phyloP scores from a whole-genome alignment of 2,329 filamentous ascomycete genomes.

The Calycina herbarum region DNA sequence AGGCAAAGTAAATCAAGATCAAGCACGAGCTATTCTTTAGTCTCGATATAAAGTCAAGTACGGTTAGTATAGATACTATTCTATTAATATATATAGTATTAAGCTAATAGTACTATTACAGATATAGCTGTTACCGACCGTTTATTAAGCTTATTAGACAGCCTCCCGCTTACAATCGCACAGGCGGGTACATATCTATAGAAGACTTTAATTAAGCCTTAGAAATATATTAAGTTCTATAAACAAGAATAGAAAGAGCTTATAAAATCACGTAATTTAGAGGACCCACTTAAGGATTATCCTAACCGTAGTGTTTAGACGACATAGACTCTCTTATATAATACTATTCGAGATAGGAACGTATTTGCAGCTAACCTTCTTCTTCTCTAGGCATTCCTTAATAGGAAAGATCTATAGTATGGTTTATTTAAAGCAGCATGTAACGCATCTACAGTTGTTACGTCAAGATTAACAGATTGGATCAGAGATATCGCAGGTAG shows the following conservation, averaged over 20 bases:
- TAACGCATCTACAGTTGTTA: neutral
- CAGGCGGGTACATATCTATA: neutral
- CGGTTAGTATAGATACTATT: neutral
- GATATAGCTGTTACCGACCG: neutral
- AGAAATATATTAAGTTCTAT: neutral
- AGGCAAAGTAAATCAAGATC: neutral
- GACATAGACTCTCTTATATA: neutral
- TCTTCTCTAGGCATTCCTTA: neutral
- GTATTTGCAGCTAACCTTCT: neutral
- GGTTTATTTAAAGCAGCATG: neutral
- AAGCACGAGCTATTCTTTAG: neutral
- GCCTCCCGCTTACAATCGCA: neutral
- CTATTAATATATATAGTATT: neutral
- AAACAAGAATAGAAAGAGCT: neutral
- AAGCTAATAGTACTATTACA: neutral
- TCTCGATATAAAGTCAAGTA: neutral
- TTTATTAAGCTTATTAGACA: neutral
- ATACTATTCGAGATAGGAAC: neutral
- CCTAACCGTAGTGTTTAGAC: neutral
- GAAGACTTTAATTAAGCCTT: neutral
- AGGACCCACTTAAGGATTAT: neutral
- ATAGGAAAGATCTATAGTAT: neutral
- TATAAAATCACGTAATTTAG: neutral
- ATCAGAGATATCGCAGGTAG: neutral
- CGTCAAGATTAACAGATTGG: neutral